Conservation (phyloP, 108 stramenopile genomes). For the Epipyxis sp. region DNA sequence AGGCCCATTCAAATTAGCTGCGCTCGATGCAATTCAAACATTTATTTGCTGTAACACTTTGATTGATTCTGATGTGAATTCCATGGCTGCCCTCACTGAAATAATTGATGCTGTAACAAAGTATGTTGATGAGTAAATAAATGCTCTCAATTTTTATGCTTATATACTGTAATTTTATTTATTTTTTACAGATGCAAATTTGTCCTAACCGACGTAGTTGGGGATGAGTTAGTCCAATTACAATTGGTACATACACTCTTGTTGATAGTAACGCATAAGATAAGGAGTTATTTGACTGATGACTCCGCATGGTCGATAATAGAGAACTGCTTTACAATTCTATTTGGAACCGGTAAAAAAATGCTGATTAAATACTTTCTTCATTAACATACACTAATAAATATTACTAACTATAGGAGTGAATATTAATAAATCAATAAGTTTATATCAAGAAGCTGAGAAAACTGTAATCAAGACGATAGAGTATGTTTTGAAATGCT, state of each 20-base stretch:
- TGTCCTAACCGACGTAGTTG: conserved; percentile 5
- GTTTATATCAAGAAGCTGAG: not conserved
- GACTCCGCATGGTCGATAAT: not conserved
- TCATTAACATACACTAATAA: not conserved
- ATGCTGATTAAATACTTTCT: not conserved
- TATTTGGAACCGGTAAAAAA: not conserved
- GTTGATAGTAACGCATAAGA: not conserved
- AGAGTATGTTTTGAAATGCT: too few relatives aligned
- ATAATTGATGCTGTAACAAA: conserved; percentile 1
- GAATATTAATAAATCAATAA: not conserved
- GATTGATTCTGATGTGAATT: not conserved
- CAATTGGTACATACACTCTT: not conserved
- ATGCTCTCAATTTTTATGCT: not conserved
- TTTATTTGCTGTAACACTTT: conserved; percentile 1
- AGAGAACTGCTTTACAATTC: not conserved
- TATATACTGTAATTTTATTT: not conserved
- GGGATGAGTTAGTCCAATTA: conserved; percentile 6
- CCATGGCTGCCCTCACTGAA: conserved; percentile 5
- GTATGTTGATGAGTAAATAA: not conserved
- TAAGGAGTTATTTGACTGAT: not conserved
- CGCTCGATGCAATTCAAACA: conserved; percentile 5
- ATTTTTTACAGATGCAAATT: conserved; percentile 28
- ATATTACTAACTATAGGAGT: not conserved
- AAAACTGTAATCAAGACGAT: not conserved
- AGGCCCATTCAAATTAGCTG: conserved; percentile 8